These are phyloP conservation scores for Bipolaris gigantea DNA, from an alignment of 2,329 filamentous ascomycete genomes.

Conservation along the genomic window DNA sequence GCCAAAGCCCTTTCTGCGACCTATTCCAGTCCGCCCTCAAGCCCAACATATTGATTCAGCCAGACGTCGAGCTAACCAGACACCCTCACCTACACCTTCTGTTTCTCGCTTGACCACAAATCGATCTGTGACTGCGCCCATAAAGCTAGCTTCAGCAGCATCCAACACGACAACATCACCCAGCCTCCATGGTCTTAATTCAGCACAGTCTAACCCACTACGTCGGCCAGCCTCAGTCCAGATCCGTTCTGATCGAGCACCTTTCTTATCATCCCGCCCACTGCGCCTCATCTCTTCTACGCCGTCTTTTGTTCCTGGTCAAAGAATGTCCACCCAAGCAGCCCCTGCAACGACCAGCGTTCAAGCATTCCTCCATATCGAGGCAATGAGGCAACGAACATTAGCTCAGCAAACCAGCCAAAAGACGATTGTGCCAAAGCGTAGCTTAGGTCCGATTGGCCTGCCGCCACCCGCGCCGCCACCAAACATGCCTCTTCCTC, in stretches of 20 bases:
- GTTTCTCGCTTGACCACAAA: constrained; percentile 30
- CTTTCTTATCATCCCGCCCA: constrained; percentile 48
- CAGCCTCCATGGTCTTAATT: constrained; percentile 14
- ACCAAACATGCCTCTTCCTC: constrained; percentile 50
- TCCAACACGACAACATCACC: constrained; percentile 16
- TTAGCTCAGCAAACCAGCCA: constrained; percentile 13
- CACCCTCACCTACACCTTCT: constrained; percentile 21
- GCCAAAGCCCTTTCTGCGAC: constrained; percentile 43
- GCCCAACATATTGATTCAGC: constrained; percentile 33
- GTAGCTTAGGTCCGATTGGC: constrained; percentile 45
- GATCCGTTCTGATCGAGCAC: constrained; percentile 47
- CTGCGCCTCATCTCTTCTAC: constrained; percentile 34
- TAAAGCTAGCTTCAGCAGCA: constrained; percentile 20
- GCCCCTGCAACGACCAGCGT: constrained; percentile 2
- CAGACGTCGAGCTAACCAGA: constrained; percentile 37
- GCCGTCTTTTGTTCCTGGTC: constrained; percentile 36
- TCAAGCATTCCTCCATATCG: constrained; percentile 26
- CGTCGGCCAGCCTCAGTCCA: constrained; percentile 51
- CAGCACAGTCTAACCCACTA: constrained; percentile 29
- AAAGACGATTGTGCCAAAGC: constrained; percentile 30
- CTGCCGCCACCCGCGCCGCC: constrained; percentile 52
- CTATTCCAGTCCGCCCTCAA: constrained; percentile 41
- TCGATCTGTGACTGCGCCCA: constrained; percentile 40
- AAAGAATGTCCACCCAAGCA: constrained; percentile 24
- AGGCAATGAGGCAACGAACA: constrained; percentile 32